Conservation (phyloP, 2,329 filamentous ascomycete genomes). For the Hymenoscyphus fraxineus region DNA sequence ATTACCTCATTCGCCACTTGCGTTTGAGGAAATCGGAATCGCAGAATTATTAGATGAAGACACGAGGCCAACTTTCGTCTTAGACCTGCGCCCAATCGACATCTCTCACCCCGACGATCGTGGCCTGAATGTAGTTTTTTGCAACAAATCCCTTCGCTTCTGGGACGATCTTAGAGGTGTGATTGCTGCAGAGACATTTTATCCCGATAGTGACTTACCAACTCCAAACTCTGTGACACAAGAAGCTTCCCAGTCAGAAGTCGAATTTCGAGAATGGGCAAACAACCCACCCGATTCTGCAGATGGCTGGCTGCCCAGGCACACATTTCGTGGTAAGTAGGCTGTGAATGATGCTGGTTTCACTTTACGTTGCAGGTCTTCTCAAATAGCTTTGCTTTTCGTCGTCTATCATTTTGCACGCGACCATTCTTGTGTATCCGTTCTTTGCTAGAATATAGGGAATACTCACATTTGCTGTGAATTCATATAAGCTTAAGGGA, state of each 20-base stretch:
- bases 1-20: not conserved
- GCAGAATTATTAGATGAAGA: conserved; percentile 26
- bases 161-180: conserved; percentile 23
- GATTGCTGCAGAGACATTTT: conserved; percentile 23
- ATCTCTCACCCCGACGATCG: conserved; percentile 4
- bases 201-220: conserved; percentile 8
- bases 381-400: not conserved
- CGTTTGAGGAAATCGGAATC: conserved; percentile 19
- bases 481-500: too few species aligned
- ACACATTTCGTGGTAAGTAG: conserved; percentile 51
- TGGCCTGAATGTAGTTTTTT: conserved; percentile 21
- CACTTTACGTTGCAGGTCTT: not conserved
- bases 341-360: not conserved
- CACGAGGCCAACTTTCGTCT: conserved; percentile 25
- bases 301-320: conserved; percentile 50
- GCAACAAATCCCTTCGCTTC: conserved; percentile 23
- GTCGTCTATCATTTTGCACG: not conserved
- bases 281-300: conserved; percentile 48
- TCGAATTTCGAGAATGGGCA: conserved; percentile 66
- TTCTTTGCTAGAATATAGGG: not conserved
- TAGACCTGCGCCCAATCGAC: conserved; percentile 21
- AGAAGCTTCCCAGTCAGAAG: conserved; percentile 12
- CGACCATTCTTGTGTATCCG: not conserved
- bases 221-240: conserved; percentile 2
- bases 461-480: not conserved